Percentiles rank a stretch among this genome's conserved stretches.
Conservation (phyloP, 768 basidiomycete genomes). For the Favolaschia claudopus region DNA sequence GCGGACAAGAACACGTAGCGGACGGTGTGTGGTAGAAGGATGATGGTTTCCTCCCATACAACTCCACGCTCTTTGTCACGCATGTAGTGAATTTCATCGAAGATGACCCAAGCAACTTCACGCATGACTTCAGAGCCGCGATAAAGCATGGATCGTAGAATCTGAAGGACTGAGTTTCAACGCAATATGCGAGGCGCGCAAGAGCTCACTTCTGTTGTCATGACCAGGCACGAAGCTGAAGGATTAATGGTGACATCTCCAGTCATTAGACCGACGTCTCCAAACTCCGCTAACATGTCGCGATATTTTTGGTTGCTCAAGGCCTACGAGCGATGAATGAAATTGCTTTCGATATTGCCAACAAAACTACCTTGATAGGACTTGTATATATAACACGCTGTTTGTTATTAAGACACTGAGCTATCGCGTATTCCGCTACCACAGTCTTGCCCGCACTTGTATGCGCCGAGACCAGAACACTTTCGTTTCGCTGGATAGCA, state of each 20-base stretch:
- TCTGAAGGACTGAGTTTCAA: conserved; percentile 55
- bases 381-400: conserved; percentile 99
- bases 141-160: conserved; percentile 98
- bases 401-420: conserved; percentile 91
- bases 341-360: conserved; percentile 26
- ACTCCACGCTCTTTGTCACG: conserved; percentile 99
- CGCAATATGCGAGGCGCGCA: neutral
- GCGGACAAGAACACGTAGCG: conserved; percentile 99
- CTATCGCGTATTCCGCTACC: conserved; percentile 99
- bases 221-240: conserved; percentile 94
- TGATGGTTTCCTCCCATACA: conserved; percentile 99
- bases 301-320: conserved; percentile 99
- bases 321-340: conserved; percentile 62
- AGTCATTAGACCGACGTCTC: conserved; percentile 98
- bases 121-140: conserved; percentile 99
- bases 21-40: conserved; percentile 93
- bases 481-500: conserved; percentile 97
- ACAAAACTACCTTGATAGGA: conserved; percentile 90
- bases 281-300: conserved; percentile 96
- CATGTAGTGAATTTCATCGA: conserved; percentile 99
- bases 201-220: conserved; percentile 92
- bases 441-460: conserved; percentile 99
- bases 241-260: conserved; percentile 99
- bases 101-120: conserved; percentile 99
- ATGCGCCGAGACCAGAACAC: conserved; percentile 97